Percentiles rank a stretch among this genome's conserved stretches.
Evolutionary conservation across 2,329 filamentous ascomycete species (phyloP).

Genomic region (Leptographium radiaticola): DNA sequence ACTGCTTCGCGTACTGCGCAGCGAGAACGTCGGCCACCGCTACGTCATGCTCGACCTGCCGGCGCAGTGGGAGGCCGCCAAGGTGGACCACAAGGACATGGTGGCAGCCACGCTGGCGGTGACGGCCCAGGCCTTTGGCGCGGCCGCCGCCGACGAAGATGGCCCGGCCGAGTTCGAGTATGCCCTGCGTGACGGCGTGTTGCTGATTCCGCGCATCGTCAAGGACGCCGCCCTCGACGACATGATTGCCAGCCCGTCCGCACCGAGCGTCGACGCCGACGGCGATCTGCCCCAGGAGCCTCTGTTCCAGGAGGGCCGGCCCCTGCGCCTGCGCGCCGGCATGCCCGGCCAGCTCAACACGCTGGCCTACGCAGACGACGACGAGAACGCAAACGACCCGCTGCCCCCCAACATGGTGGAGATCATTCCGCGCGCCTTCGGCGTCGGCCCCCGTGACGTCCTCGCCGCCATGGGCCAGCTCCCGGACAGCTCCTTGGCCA

Average conservation of each 20-base stretch:
- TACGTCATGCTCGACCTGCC: conserved; percentile 17
- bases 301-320: conserved; percentile 17
- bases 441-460: conserved; percentile 16
- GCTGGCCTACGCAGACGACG: conserved; percentile 25
- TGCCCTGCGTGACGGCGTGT: conserved; percentile 23
- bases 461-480: conserved; percentile 16
- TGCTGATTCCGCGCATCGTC: conserved; percentile 22
- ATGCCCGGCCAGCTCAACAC: conserved; percentile 18
- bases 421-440: not conserved
- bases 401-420: not conserved
- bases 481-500: conserved; percentile 8
- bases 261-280: conserved; percentile 11
- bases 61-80: not conserved
- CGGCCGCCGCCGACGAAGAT: conserved; percentile 9
- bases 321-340: conserved; percentile 13
- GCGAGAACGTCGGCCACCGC: conserved; percentile 12
- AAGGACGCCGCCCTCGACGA: conserved; percentile 26
- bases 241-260: conserved; percentile 28
- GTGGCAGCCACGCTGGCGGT: conserved; percentile 17
- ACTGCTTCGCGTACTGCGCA: conserved; percentile 15
- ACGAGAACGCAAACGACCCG: conserved; percentile 9
- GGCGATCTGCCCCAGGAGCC: conserved; percentile 15
- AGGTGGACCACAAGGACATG: not conserved
- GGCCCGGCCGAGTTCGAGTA: conserved; percentile 27
- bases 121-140: conserved; percentile 22